Conservation (phyloP, 2,329 filamentous ascomycete genomes). For the Orbilia brochopaga region DNA sequence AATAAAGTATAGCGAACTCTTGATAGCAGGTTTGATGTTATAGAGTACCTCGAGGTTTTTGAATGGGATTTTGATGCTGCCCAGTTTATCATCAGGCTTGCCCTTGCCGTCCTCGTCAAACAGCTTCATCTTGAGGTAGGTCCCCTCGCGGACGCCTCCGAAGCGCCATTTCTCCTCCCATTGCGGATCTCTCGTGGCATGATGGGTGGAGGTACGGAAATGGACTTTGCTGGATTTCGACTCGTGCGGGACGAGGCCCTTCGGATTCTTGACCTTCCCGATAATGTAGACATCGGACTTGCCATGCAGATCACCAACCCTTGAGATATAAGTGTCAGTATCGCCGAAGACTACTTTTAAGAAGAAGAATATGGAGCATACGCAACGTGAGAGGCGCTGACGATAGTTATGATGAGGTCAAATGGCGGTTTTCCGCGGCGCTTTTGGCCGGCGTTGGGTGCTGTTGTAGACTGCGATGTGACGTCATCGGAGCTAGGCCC, state of each 20-base stretch:
- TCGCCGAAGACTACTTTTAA: background rate
- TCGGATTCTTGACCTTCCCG: slow-evolving; percentile 46
- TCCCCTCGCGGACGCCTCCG: slow-evolving; percentile 36
- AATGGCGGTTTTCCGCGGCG: slow-evolving; percentile 22
- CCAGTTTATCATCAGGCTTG: slow-evolving; percentile 40
- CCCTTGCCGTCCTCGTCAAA: slow-evolving; percentile 40
- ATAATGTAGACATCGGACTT: slow-evolving; percentile 46
- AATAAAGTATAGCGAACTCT: background rate
- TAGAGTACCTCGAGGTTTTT: slow-evolving; percentile 22
- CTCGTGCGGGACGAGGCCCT: slow-evolving; percentile 25
- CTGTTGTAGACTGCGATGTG: slow-evolving; percentile 25
- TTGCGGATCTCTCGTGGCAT: slow-evolving; percentile 40
- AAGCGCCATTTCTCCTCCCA: slow-evolving; percentile 46
- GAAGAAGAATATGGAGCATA: slow-evolving; percentile 13
- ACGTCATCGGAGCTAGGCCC: slow-evolving; percentile 24
- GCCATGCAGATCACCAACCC: slow-evolving; percentile 39
- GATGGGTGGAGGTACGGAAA: slow-evolving; percentile 41
- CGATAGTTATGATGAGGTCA: slow-evolving; percentile 32
- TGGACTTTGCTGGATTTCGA: slow-evolving; percentile 33
- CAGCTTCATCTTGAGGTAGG: slow-evolving; percentile 46
- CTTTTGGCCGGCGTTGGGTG: slow-evolving; percentile 21
- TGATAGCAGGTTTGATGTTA: background rate
- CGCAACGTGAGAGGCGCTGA: slow-evolving; percentile 36
- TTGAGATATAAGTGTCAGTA: background rate
- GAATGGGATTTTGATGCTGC: slow-evolving; percentile 38